phyloP scores from a whole-genome alignment of 495 filamentous ascomycete species.

The Melanomma pulvis-pyrius region DNA sequence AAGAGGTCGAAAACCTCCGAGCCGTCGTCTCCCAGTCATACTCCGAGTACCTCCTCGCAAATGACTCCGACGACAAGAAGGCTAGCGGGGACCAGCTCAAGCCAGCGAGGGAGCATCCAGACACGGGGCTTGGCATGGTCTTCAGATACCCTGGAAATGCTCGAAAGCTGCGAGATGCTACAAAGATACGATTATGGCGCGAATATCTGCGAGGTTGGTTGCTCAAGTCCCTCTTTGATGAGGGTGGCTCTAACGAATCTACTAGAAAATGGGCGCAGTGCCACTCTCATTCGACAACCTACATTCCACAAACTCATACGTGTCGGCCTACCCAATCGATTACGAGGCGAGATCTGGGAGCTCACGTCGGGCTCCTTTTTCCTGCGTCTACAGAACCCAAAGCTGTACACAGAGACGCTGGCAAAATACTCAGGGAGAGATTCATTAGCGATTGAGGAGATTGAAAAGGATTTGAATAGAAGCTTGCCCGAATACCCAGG shows the following conservation, averaged over 20 bases:
- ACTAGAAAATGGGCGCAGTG: slow-evolving; percentile 89
- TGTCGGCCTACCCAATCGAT: slow-evolving; percentile 89
- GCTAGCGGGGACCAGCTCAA: slow-evolving; percentile 10
- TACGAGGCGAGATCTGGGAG: slow-evolving; percentile 96
- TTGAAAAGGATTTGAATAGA: slow-evolving; percentile 96
- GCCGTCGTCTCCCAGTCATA: slow-evolving; percentile 80
- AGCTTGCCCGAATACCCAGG: slow-evolving; percentile 96
- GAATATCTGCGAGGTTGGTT: slow-evolving; percentile 74
- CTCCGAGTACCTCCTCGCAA: slow-evolving; percentile 83
- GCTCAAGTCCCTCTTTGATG: not conserved
- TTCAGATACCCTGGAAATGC: slow-evolving; percentile 96
- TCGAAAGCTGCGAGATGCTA: slow-evolving; percentile 90
- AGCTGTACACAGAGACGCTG: slow-evolving; percentile 79
- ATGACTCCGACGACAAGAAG: slow-evolving; percentile 56
- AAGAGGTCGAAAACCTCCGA: slow-evolving; percentile 80
- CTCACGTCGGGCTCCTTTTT: slow-evolving; percentile 88
- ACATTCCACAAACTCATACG: slow-evolving; percentile 97
- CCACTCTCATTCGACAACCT: slow-evolving; percentile 87
- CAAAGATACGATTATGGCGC: slow-evolving; percentile 96
- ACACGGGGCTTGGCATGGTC: slow-evolving; percentile 88
- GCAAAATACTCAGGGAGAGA: slow-evolving; percentile 77
- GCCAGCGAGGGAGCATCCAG: slow-evolving; percentile 59
- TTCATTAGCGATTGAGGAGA: slow-evolving; percentile 95
- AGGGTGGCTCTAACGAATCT: not conserved
- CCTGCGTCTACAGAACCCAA: slow-evolving; percentile 81